Conservation (phyloP, 495 filamentous ascomycete species). For the Penicillium alfredii region DNA sequence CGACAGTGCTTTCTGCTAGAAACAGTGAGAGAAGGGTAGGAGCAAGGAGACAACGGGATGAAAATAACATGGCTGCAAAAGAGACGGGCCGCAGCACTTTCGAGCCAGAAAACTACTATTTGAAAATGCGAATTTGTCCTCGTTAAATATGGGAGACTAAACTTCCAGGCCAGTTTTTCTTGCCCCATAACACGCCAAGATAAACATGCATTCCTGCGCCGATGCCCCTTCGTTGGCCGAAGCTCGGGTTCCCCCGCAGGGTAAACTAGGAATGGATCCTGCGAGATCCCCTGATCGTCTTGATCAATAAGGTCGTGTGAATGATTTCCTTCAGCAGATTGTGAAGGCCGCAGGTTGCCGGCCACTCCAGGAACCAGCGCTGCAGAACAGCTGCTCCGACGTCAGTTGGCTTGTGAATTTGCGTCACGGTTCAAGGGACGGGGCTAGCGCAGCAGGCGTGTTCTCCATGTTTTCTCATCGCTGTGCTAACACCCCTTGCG, state of each 20-base stretch:
- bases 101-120: neutral
- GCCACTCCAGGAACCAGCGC: constrained; percentile 6
- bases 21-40: constrained; percentile 6
- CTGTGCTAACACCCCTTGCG: constrained; percentile 14
- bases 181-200: constrained; percentile 11
- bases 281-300: constrained; percentile 9
- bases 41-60: constrained; percentile 4
- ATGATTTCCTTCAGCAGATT: constrained; percentile 14
- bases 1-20: constrained; percentile 5
- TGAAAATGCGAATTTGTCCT: neutral
- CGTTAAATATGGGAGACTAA: constrained; percentile 12
- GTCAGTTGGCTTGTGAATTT: constrained; percentile 12
- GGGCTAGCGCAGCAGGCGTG: neutral
- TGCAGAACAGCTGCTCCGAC: constrained; percentile 6
- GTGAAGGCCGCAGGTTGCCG: constrained; percentile 1
- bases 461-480: neutral
- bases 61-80: constrained; percentile 11
- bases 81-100: too few relatives aligned
- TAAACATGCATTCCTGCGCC: constrained; percentile 14
- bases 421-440: constrained; percentile 16
- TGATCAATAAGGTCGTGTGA: constrained; percentile 17
- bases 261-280: neutral
- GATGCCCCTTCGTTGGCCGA: constrained; percentile 16
- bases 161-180: constrained; percentile 3
- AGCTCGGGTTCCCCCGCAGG: constrained; percentile 1